These are phyloP conservation scores for Reticulascus tulasneorum DNA, from an alignment of 2,329 filamentous ascomycete genomes.

Conservation along the genomic window DNA sequence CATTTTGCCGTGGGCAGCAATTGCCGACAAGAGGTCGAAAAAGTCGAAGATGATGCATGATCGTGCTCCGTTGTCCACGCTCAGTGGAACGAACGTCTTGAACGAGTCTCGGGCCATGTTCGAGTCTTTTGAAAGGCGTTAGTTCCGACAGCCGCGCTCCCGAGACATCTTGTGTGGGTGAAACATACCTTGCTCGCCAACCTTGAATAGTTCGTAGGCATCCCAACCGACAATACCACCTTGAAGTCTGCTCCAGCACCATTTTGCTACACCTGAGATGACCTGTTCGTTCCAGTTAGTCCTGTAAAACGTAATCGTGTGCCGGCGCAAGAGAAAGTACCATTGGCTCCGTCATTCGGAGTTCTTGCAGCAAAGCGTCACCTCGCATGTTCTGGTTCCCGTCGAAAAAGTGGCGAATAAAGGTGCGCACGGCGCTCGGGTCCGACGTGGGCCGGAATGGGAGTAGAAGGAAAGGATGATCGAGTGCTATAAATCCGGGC, in stretches of 20 bases:
- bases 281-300: too few species aligned
- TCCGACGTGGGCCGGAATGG: slow-evolving; percentile 93
- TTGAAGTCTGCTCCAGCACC: slow-evolving; percentile 93
- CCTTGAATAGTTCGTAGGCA: slow-evolving; percentile 91
- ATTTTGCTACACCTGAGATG: slow-evolving; percentile 90
- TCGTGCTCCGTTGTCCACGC: slow-evolving; percentile 80
- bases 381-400: slow-evolving; percentile 61
- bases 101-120: slow-evolving; percentile 90
- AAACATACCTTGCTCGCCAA: slow-evolving; percentile 81
- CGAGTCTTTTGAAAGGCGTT: slow-evolving; percentile 61
- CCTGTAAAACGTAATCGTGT: slow-evolving; percentile 9
- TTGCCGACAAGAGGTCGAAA: slow-evolving; percentile 86
- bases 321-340: slow-evolving; percentile 47
- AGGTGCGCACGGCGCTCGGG: slow-evolving; percentile 84
- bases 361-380: slow-evolving; percentile 72
- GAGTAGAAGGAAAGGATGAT: slow-evolving; percentile 87
- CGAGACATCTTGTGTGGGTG: slow-evolving; percentile 1
- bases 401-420: slow-evolving; percentile 90
- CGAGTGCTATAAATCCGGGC: slow-evolving; percentile 59
- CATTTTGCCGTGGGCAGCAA: slow-evolving; percentile 87
- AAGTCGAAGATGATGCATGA: slow-evolving; percentile 92
- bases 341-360: slow-evolving; percentile 91
- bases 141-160: neutral
- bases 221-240: slow-evolving; percentile 96
- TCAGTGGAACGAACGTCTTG: slow-evolving; percentile 91